Evolutionary conservation across 2,329 filamentous ascomycete species (phyloP).

Genomic region (Aspergillus candidus): DNA sequence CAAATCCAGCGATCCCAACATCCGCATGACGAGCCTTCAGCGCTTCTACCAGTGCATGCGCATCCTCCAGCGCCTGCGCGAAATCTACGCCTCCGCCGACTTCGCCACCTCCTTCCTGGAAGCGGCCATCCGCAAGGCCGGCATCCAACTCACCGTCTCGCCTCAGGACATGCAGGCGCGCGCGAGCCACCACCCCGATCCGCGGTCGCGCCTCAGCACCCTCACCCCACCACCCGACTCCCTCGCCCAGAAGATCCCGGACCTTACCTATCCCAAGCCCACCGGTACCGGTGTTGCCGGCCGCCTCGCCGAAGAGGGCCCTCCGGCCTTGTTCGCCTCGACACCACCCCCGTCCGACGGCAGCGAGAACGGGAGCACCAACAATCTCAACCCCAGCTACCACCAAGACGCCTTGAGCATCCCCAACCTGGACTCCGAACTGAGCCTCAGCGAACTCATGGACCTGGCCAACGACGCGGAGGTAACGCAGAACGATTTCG

Average conservation of each 20-base stretch:
- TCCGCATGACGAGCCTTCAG: constrained; percentile 65
- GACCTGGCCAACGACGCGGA: constrained; percentile 41
- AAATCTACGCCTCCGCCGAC: constrained; percentile 90
- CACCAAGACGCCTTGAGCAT: constrained; percentile 25
- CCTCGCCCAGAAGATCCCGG: constrained; percentile 34
- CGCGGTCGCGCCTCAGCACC: constrained; percentile 23
- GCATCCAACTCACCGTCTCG: constrained; percentile 61
- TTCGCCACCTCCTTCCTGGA: constrained; percentile 95
- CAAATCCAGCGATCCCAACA: constrained; percentile 69
- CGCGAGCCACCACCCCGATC: constrained; percentile 13
- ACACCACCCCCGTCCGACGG: constrained; percentile 39
- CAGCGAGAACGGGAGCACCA: constrained; percentile 39
- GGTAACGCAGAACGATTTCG: constrained; percentile 42
- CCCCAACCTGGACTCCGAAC: constrained; percentile 26
- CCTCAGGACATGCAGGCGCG: constrained; percentile 25
- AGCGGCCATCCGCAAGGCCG: constrained; percentile 79
- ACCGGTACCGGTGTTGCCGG: constrained; percentile 14
- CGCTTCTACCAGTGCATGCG: constrained; percentile 91
- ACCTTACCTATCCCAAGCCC: constrained; percentile 31
- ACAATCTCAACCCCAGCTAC: constrained; percentile 30
- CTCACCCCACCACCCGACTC: constrained; percentile 39
- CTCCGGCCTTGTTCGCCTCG: constrained; percentile 26
- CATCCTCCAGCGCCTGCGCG: constrained; percentile 78
- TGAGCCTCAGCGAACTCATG: constrained; percentile 38
- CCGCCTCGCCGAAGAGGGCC: constrained; percentile 19